Conservation (phyloP, 768 basidiomycete species). For the Tylopilus cervinicoccineus region DNA sequence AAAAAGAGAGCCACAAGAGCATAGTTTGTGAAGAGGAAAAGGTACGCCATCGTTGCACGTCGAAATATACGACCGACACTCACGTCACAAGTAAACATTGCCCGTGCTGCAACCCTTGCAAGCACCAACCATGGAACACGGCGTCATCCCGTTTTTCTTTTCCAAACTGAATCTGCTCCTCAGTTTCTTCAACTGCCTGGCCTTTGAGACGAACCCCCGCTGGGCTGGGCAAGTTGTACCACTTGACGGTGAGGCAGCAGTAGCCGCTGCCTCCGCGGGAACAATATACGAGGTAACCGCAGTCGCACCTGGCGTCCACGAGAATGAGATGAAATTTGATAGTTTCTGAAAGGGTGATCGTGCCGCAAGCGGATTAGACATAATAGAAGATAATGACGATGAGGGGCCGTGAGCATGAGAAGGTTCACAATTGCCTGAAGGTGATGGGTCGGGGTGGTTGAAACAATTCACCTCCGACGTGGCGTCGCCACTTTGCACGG, state of each 20-base stretch:
- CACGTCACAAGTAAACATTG: conserved; percentile 28
- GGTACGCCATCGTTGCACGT: conserved; percentile 5
- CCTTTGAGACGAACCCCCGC: conserved; percentile 53
- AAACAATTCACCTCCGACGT: conserved; percentile 30
- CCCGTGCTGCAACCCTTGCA: conserved; percentile 27
- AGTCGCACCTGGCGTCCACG: conserved; percentile 45
- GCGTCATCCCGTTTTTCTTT: conserved; percentile 12
- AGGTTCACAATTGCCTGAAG: conserved; percentile 24
- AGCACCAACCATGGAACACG: conserved; percentile 24
- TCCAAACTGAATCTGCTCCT: conserved; percentile 49
- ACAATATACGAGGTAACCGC: conserved; percentile 23
- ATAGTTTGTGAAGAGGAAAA: conserved; percentile 11
- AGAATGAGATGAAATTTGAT: conserved; percentile 55
- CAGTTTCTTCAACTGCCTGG: conserved; percentile 64
- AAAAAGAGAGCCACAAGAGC: conserved; percentile 20
- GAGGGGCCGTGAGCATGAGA: conserved; percentile 27
- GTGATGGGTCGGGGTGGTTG: conserved; percentile 14
- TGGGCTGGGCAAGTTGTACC: conserved; percentile 12
- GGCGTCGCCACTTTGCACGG: conserved; percentile 23
- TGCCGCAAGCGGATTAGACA: conserved; percentile 50
- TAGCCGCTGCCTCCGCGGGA: conserved; percentile 12
- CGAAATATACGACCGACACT: conserved; percentile 8
- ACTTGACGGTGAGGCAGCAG: conserved; percentile 8
- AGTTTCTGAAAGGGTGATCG: conserved; percentile 58
- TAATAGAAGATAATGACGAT: conserved; percentile 46